Conservation (phyloP, 768 basidiomycete species). For the Suillus cothurnatus region DNA sequence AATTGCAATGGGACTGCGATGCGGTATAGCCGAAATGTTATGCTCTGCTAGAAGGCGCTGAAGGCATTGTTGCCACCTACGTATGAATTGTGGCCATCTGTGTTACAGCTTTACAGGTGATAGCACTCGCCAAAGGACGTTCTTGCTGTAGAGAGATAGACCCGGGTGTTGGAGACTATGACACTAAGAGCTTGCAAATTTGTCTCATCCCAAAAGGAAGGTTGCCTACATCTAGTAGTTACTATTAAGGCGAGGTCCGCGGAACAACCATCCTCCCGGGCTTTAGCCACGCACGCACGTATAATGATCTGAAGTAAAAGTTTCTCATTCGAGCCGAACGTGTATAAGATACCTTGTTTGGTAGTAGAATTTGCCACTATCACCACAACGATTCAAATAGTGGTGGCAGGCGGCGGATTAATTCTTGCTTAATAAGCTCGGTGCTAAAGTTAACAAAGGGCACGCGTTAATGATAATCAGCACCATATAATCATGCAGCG, state of each 20-base stretch:
- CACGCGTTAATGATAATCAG: conserved; percentile 4
- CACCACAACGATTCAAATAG: not conserved
- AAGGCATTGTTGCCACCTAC: not conserved
- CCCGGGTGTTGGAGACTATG: not conserved
- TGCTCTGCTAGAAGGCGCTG: not conserved
- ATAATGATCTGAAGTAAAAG: not conserved
- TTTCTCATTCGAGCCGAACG: not conserved
- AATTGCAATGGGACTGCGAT: not conserved
- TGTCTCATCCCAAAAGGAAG: not conserved
- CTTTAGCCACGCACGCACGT: not conserved
- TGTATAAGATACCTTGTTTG: not conserved
- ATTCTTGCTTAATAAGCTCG: not conserved
- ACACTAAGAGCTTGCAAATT: not conserved
- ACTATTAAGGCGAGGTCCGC: not conserved
- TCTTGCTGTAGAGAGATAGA: not conserved
- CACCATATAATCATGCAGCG: conserved; percentile 8
- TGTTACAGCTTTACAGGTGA: not conserved
- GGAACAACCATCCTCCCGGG: not conserved
- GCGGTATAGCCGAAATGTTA: not conserved
- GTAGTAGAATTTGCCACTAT: conserved; percentile 1
- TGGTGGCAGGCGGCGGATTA: not conserved
- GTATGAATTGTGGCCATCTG: not conserved
- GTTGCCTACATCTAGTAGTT: not conserved
- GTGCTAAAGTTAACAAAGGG: conserved; percentile 4
- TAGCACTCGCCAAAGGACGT: not conserved